A percentile compares a stretch with the other conserved stretches of the same genome.
Evolutionary conservation across 139 green algal genomes (phyloP).

Genomic region (Closterium sp.): DNA sequence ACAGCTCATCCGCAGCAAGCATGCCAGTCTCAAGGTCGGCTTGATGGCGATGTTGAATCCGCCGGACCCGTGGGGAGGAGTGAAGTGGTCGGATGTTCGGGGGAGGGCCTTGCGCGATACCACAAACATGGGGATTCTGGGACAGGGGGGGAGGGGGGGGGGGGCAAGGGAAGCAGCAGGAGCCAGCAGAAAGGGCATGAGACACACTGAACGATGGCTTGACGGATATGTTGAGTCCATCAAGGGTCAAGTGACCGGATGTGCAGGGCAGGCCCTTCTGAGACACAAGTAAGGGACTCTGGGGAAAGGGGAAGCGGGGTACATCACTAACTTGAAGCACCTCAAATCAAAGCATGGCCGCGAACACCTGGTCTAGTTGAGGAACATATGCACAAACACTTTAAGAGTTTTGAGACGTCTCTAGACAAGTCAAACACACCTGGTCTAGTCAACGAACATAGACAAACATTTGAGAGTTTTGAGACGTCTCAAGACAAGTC

Average conservation of each 20-base stretch:
- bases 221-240: conserved; percentile 88
- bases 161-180: no score
- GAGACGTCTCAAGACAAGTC: no score
- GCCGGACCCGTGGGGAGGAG: conserved; percentile 89
- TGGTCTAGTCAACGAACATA: no score
- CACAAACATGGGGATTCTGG: conserved; percentile 51
- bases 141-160: not conserved
- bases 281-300: no score
- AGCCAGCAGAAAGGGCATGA: conserved; percentile 61
- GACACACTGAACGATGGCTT: conserved; percentile 73
- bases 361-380: no score
- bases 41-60: conserved; percentile 89
- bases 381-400: no score
- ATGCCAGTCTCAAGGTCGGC: conserved; percentile 70
- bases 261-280: conserved; percentile 68
- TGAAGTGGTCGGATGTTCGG: conserved; percentile 67
- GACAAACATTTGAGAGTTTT: no score
- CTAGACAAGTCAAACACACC: no score
- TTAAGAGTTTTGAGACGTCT: no score
- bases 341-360: no score
- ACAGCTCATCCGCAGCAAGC: conserved; percentile 64
- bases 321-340: no score
- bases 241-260: conserved; percentile 71
- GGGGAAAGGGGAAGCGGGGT: conserved; percentile 86
- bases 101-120: conserved; percentile 57